Percentiles rank a stretch among this genome's conserved stretches.
These are phyloP conservation scores for Pezicula rhizophila DNA, from an alignment of 2,329 filamentous ascomycete species.

Conservation along the genomic window DNA sequence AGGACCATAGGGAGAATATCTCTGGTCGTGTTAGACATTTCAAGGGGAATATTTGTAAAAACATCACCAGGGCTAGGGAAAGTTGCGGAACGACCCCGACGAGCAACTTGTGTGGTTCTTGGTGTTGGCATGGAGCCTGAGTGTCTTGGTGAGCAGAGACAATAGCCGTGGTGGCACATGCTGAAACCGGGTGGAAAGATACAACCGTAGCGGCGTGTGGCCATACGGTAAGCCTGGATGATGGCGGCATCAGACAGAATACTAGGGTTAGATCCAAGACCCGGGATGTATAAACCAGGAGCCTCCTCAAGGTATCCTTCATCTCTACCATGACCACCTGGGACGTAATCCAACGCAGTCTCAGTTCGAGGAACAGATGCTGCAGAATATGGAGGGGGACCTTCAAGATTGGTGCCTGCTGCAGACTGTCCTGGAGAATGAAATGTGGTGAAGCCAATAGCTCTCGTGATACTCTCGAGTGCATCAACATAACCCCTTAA, in stretches of 20 bases:
- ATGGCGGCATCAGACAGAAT: not conserved
- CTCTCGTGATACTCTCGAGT: conserved; percentile 14
- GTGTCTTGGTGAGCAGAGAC: not conserved
- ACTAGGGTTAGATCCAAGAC: not conserved
- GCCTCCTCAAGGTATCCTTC: too few relatives aligned
- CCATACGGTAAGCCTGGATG: not conserved
- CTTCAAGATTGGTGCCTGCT: not conserved
- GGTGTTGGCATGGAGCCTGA: not conserved
- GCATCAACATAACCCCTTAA: conserved; percentile 18
- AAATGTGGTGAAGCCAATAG: conserved; percentile 5
- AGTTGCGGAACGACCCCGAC: not conserved
- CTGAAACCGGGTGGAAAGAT: not conserved
- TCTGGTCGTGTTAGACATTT: conserved; percentile 61
- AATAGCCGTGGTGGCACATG: not conserved
- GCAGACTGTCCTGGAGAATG: not conserved
- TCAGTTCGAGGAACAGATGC: not conserved
- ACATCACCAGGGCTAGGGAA: conserved; percentile 34
- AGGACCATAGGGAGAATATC: conserved; percentile 61
- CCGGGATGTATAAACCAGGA: too few relatives aligned
- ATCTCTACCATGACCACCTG: too few relatives aligned
- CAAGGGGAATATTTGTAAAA: conserved; percentile 64
- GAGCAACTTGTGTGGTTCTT: not conserved
- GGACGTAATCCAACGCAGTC: not conserved
- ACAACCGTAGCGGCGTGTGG: not conserved
- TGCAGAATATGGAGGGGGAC: not conserved